Evolutionary conservation across 208 protist genomes (phyloP).

Genomic region (Acanthamoeba sp.): DNA sequence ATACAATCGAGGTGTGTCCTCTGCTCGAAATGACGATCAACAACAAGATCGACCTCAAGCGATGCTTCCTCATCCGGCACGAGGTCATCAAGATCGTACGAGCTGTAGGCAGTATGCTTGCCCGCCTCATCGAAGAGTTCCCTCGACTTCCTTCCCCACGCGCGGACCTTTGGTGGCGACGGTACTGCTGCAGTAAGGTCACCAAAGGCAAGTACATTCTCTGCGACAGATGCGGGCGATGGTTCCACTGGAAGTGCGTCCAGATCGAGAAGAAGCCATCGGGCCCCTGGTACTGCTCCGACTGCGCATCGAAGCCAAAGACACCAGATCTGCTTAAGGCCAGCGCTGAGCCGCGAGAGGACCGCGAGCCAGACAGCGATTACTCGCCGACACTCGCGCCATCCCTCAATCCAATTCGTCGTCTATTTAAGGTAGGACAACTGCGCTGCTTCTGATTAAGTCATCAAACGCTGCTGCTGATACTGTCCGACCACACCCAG

Average conservation of each 20-base stretch:
- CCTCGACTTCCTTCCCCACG: not conserved
- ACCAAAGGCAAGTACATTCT: conserved; percentile 12
- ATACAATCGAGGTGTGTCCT: conserved; percentile 3
- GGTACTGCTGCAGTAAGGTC: not conserved
- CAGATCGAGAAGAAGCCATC: not conserved
- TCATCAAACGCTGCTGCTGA: not conserved
- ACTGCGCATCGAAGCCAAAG: conserved; percentile 4
- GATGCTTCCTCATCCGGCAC: conserved; percentile 31
- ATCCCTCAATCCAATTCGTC: not conserved
- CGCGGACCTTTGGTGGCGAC: not conserved
- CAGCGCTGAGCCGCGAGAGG: conserved; percentile 1
- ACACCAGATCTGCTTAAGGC: not conserved
- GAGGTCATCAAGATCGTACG: not conserved
- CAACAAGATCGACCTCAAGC: not conserved
- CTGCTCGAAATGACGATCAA: not conserved
- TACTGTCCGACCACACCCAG: not conserved
- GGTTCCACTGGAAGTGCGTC: conserved; percentile 11
- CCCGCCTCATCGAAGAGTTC: not conserved
- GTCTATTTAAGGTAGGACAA: not conserved
- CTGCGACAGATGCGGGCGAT: conserved; percentile 7
- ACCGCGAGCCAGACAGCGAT: conserved; percentile 9
- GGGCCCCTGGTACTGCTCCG: not conserved
- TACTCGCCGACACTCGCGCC: not conserved
- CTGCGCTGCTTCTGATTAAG: not conserved
- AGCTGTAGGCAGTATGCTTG: not conserved